Evolutionary conservation across 257 asterid species (phyloP).

Genomic region (Catharanthus roseus): DNA sequence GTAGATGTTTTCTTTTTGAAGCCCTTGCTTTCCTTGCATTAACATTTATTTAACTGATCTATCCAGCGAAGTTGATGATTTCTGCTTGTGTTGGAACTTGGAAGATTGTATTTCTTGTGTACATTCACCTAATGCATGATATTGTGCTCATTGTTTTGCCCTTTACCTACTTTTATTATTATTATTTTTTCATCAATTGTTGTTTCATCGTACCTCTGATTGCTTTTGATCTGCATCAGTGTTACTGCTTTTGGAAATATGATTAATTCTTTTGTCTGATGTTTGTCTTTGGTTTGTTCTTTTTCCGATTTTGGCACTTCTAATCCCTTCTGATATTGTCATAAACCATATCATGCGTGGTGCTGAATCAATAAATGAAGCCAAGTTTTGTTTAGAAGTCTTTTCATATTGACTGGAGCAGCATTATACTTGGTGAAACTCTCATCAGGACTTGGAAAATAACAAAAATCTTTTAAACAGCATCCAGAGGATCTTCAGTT

Average conservation of each 20-base stretch:
- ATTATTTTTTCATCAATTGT: too few species aligned
- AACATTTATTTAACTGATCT: background rate
- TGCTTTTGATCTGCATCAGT: background rate
- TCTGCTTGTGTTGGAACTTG: background rate
- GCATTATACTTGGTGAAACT: too few species aligned
- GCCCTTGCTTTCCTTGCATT: background rate
- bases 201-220: background rate
- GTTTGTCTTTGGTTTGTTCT: background rate
- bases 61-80: background rate
- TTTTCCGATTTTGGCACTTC: background rate
- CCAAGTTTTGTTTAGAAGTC: background rate
- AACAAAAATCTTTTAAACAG: background rate
- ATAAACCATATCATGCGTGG: background rate
- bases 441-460: background rate
- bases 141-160: too few species aligned
- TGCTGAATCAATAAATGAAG: background rate
- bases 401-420: background rate
- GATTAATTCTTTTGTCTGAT: background rate
- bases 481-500: background rate
- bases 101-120: background rate
- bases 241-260: background rate
- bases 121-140: background rate
- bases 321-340: background rate
- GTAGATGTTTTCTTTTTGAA: background rate
- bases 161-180: too few species aligned